A percentile compares a stretch with the other conserved stretches of the same genome.
Evolutionary conservation across 176 grass and related monocot genomes (phyloP).

Genomic region (Triticum dicoccoides): DNA sequence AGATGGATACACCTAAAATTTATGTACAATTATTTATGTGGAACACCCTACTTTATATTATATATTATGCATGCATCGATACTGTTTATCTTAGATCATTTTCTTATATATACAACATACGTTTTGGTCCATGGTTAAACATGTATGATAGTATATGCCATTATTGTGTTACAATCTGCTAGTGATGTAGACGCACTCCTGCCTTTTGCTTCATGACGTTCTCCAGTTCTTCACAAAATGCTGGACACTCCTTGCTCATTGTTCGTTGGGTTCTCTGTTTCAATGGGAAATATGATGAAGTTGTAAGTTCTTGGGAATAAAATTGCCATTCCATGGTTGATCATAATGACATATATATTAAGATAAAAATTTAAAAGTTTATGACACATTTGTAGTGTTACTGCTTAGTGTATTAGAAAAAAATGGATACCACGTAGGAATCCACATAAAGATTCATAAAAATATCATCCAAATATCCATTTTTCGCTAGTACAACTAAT

Average conservation of each 20-base stretch:
- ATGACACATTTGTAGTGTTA: not conserved
- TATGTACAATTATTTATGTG: not conserved
- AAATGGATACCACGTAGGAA: too few relatives aligned
- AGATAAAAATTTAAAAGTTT: not conserved
- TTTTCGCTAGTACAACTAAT: too few relatives aligned
- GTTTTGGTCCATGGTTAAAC: not conserved
- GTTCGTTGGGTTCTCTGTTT: slow-evolving; percentile 32
- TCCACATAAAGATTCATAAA: too few relatives aligned
- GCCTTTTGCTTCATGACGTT: slow-evolving; percentile 31
- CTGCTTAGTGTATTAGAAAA: too few relatives aligned
- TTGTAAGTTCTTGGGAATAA: not conserved
- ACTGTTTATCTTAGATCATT: not conserved
- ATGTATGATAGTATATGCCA: not conserved
- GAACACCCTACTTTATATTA: not conserved
- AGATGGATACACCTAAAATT: not conserved
- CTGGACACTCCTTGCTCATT: slow-evolving; percentile 23
- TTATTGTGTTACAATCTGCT: not conserved
- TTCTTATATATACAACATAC: not conserved
- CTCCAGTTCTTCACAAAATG: slow-evolving; percentile 36
- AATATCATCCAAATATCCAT: too few relatives aligned
- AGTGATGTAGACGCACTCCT: not conserved
- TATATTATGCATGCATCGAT: not conserved
- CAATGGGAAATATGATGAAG: not conserved
- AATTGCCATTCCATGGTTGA: too few relatives aligned
- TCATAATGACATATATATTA: not conserved